A percentile compares a stretch with the other conserved stretches of the same genome.
Conservation (phyloP, 2,329 filamentous ascomycete genomes). For the Cryphonectria carpinicola region DNA sequence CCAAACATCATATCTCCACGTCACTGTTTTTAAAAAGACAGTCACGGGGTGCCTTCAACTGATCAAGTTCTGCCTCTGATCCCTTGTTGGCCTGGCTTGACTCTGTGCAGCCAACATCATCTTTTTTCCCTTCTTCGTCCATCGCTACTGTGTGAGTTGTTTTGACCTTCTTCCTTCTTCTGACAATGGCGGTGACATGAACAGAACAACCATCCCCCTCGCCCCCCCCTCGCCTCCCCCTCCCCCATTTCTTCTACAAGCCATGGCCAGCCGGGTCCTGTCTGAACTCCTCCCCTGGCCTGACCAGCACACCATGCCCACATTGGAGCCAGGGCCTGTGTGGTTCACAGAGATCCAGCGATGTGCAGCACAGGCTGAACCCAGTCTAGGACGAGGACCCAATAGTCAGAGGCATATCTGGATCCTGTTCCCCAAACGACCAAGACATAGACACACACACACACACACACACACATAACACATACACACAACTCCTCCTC, state of each 20-base stretch:
- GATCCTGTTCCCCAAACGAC: slow-evolving; percentile 15
- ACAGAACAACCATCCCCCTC: neutral
- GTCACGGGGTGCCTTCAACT: slow-evolving; percentile 4
- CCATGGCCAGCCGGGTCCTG: neutral
- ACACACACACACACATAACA: slow-evolving; percentile 1
- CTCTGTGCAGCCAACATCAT: neutral
- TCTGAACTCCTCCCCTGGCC: slow-evolving; percentile 8
- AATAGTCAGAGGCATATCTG: slow-evolving; percentile 17
- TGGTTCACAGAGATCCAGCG: slow-evolving; percentile 4
- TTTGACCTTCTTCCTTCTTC: neutral
- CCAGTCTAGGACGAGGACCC: slow-evolving; percentile 8
- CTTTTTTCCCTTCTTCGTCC: slow-evolving; percentile 29
- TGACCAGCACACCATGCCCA: slow-evolving; percentile 2
- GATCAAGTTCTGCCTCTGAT: neutral
- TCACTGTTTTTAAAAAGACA: slow-evolving; percentile 8
- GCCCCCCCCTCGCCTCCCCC: neutral
- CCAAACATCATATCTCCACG: slow-evolving; percentile 14
- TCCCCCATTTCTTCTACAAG: neutral
- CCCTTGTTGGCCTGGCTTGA: slow-evolving; percentile 1
- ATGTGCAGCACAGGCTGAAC: slow-evolving; percentile 13
- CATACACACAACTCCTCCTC: neutral
- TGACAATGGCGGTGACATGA: slow-evolving; percentile 4
- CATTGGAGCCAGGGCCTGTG: neutral
- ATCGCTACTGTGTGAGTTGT: slow-evolving; percentile 29
- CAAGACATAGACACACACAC: neutral